Evolutionary conservation across 306 rosid genomes (phyloP), one percentile per base, ranked within the genome.

Genomic region (Prosopis cineraria): DNA sequence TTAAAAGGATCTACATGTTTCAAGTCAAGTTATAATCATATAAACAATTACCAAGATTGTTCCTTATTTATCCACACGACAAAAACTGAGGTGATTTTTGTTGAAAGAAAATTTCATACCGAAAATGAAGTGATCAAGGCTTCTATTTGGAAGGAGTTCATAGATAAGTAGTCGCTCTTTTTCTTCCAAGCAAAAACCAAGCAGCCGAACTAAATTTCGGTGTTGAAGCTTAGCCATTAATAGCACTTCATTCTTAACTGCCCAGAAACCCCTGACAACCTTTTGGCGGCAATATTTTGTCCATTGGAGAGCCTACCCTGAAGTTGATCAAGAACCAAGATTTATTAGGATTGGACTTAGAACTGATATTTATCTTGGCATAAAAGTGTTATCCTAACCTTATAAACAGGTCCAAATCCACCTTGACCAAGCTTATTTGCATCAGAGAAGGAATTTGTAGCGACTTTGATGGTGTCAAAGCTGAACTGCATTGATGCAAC

Each of bases 351-450:
- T 20, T 39, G 19, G 64, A 33, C 6, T 45, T 1, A 10, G 2
- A 22, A 10, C 0, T 75, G 0, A 68, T 65, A 8, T 37, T 7
- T 9, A 53, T 36, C n/a, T 52, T 24, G 19, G 10, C 6, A 10
- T 29, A 9, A 13, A 2, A 17, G 1, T 69, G 43, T 70, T 43
- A 27, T 48, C 6, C 27, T 76, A 45, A 84, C 90, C 86, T 67
- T 82, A 60, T 82, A 87, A 52, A 87, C 87, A 30, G 63, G 50
- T 24, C 85, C 88, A 65, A 87, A 84, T 43, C 90, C 86, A 27
- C 90, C 86, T 44, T 82, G 41, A 13, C 90, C 87, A 16, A 84
- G 79, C 29, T 79, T 84, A 36, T 87, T 79, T 41, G 30, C 79
- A 4, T 79, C 63, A 1, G 83, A 79, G 62, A 87, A 84, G 25